These are phyloP conservation scores for Chrysoporthe deuterocubensis DNA, from an alignment of 2,329 filamentous ascomycete genomes.

Conservation along the genomic window DNA sequence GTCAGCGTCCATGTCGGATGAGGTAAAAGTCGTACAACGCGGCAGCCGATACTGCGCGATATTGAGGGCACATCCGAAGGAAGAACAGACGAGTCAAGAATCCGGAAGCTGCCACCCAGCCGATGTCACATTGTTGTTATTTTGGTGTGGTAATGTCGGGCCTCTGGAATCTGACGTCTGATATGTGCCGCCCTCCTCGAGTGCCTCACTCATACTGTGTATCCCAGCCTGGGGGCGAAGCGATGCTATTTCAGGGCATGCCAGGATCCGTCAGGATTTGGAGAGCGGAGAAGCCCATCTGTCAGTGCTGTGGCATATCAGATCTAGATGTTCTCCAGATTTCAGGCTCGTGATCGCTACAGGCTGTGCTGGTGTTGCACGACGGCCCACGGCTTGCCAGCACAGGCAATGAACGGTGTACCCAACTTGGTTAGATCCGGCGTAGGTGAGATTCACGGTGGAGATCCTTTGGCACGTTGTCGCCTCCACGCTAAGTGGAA, in stretches of 20 bases:
- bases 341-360: slow-evolving; percentile 24
- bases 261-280: not conserved
- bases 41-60: slow-evolving; percentile 6
- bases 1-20: slow-evolving; percentile 27
- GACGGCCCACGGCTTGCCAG: slow-evolving; percentile 20
- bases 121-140: slow-evolving; percentile 17
- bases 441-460: slow-evolving; percentile 21
- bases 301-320: slow-evolving; percentile 10
- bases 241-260: slow-evolving; percentile 9
- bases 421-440: slow-evolving; percentile 23
- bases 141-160: slow-evolving; percentile 8
- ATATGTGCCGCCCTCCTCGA: not conserved
- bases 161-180: slow-evolving; percentile 7
- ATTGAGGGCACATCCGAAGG: slow-evolving; percentile 19
- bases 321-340: slow-evolving; percentile 28
- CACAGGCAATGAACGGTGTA: slow-evolving; percentile 11
- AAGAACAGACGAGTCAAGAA: slow-evolving; percentile 16
- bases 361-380: slow-evolving; percentile 23
- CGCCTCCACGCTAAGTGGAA: slow-evolving; percentile 18
- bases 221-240: not conserved
- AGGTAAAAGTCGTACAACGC: slow-evolving; percentile 27
- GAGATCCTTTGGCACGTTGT: slow-evolving; percentile 25
- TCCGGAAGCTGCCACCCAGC: slow-evolving; percentile 14
- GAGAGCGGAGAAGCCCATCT: slow-evolving; percentile 16
- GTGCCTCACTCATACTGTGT: not conserved